These are phyloP conservation scores for Ramularia endophylla DNA, from an alignment of 2,329 filamentous ascomycete genomes.

Conservation along the genomic window DNA sequence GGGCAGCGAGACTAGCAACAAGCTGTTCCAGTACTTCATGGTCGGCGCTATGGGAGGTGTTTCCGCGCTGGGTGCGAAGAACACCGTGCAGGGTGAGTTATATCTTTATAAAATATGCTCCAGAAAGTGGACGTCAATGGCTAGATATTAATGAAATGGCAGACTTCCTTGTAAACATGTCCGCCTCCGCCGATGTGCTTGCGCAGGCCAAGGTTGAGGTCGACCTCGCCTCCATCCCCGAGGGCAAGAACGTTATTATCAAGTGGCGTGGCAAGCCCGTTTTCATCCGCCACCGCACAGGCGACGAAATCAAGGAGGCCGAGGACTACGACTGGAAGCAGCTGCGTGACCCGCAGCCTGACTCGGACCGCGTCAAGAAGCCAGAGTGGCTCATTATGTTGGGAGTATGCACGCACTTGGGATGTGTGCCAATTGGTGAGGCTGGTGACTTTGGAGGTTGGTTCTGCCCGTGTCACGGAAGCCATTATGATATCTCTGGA, in stretches of 20 bases:
- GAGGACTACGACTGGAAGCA: slow-evolving; percentile 76
- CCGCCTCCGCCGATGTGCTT: slow-evolving; percentile 94
- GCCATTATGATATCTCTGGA: slow-evolving; percentile 99
- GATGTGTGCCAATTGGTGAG: slow-evolving; percentile 98
- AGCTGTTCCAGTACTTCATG: slow-evolving; percentile 97
- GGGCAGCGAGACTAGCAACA: slow-evolving; percentile 63
- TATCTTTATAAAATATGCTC: background rate
- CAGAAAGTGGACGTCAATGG: slow-evolving; percentile 1
- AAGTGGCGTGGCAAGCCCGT: slow-evolving; percentile 99
- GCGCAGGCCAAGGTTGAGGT: slow-evolving; percentile 99
- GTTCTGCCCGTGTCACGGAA: slow-evolving; percentile 99
- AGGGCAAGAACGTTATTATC: slow-evolving; percentile 99
- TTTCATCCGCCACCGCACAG: slow-evolving; percentile 98
- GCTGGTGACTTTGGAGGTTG: slow-evolving; percentile 96
- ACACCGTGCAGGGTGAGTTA: slow-evolving; percentile 86
- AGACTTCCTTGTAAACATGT: slow-evolving; percentile 99
- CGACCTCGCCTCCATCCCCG: slow-evolving; percentile 83
- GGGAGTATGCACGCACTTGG: slow-evolving; percentile 98
- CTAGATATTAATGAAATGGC: slow-evolving; percentile 19
- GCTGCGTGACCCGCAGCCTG: slow-evolving; percentile 85
- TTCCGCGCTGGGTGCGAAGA: slow-evolving; percentile 90
- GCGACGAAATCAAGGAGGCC: slow-evolving; percentile 88
- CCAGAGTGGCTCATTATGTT: slow-evolving; percentile 99
- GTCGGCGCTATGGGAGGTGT: slow-evolving; percentile 91
- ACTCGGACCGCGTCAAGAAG: slow-evolving; percentile 92